Base-by-base conservation (phyloP, 441 rosid genomes). In the Manihot esculenta region DNA sequence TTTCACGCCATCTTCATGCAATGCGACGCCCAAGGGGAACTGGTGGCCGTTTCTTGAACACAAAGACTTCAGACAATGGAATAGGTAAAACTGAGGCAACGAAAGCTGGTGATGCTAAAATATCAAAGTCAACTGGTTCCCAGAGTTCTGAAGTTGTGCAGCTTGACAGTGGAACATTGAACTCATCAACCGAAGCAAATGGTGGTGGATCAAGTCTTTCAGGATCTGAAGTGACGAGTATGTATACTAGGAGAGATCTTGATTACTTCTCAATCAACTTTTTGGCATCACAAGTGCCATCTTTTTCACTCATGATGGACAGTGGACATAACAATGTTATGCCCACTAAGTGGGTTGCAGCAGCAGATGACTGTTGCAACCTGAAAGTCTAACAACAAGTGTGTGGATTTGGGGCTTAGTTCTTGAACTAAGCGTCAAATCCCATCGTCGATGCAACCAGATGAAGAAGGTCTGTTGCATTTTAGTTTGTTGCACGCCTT, bases 1-100 rank as follows among this genome's bases (percentile, higher is more conserved):
- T 86, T 38, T 94, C 97, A 0, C 90, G 99, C 71, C 99, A 94
- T 83, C 90, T 87, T 57, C 99, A 94, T 62, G 97, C 97, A 48
- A 80, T 91, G 86, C 91, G 97, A 53, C 91, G 97, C 33, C 94
- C 97, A 64, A 88, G 97, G 82, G 99, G 97, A 65, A 84, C 79
- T 0, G 94, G 99, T 6, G 99, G 99, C 30, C 91, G 97, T 64
- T 94, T 94, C 85, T 73, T 94, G 72, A 94, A 94, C 76, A 73
- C 87, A 0, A 93, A 85, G 78, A 77, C 20, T 62, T 59, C 20
- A 41, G 73, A 67, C 66, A 47, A 62, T 12, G 82, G 45, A 14
- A 80, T 72, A 62, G 78, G 67, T 3, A 82, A 71, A 68, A 64
- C 5, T 33, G 84, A 79, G 70, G 71, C 61, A 49, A 78, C 82